phyloP scores from a whole-genome alignment of 2,329 filamentous ascomycete species.

The Arachnopeziza araneosa region DNA sequence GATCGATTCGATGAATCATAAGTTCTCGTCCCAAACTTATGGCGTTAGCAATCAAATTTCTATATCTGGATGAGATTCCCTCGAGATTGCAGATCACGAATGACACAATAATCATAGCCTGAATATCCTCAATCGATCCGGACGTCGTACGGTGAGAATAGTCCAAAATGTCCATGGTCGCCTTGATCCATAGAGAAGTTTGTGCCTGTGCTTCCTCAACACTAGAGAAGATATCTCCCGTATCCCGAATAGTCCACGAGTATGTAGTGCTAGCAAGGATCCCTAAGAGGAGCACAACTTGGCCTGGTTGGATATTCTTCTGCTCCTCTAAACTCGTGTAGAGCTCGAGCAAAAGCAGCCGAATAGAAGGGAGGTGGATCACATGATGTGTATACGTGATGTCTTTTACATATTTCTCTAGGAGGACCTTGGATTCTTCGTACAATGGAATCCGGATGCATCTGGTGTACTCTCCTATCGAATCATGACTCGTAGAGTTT shows the following conservation, averaged over 20 bases:
- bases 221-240: conserved; percentile 7
- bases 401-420: conserved; percentile 13
- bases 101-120: conserved; percentile 31
- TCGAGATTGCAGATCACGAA: conserved; percentile 32
- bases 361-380: conserved; percentile 12
- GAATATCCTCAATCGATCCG: conserved; percentile 31
- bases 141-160: conserved; percentile 22
- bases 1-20: conserved; percentile 14
- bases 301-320: conserved; percentile 2
- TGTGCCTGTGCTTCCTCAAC: conserved; percentile 27
- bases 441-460: conserved; percentile 14
- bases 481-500: background rate
- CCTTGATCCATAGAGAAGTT: conserved; percentile 28
- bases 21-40: conserved; percentile 24
- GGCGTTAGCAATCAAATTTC: conserved; percentile 27
- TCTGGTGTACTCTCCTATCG: background rate
- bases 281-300: conserved; percentile 6
- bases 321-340: conserved; percentile 7
- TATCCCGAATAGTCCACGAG: conserved; percentile 8
- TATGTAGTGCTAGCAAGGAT: conserved; percentile 8
- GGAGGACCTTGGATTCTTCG: conserved; percentile 10
- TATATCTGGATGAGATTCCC: conserved; percentile 30
- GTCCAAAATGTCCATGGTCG: conserved; percentile 31
- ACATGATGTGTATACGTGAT: conserved; percentile 12
- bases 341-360: conserved; percentile 3